phyloP scores from a whole-genome alignment of 768 basidiomycete genomes.

The Fibroporia radiculosa region DNA sequence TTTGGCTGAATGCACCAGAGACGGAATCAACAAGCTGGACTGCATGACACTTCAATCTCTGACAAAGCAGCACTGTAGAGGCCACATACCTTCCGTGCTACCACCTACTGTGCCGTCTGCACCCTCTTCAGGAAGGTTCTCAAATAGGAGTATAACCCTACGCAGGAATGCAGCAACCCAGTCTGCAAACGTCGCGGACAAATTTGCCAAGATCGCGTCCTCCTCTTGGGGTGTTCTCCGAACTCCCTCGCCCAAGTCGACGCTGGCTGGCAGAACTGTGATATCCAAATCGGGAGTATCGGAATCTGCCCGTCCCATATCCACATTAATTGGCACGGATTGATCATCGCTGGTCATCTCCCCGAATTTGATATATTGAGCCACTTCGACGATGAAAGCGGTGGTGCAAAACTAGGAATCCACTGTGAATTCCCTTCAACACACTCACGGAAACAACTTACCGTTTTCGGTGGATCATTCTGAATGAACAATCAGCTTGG shows the following conservation, averaged over 20 bases:
- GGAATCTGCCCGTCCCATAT: slow-evolving; percentile 10
- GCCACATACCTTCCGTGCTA: slow-evolving; percentile 48
- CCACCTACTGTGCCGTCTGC: slow-evolving; percentile 53
- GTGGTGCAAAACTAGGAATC: slow-evolving; percentile 59
- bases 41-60: slow-evolving; percentile 18
- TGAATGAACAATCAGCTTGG: slow-evolving; percentile 18
- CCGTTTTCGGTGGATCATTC: slow-evolving; percentile 79
- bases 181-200: slow-evolving; percentile 68
- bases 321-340: slow-evolving; percentile 12
- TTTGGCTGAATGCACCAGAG: slow-evolving; percentile 66
- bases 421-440: slow-evolving; percentile 5
- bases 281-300: slow-evolving; percentile 26
- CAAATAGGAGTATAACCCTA: slow-evolving; percentile 70
- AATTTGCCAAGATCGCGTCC: slow-evolving; percentile 61
- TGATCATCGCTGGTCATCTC: slow-evolving; percentile 39
- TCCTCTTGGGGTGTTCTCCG: slow-evolving; percentile 57
- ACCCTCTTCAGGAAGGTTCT: slow-evolving; percentile 83
- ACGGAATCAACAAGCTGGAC: slow-evolving; percentile 75
- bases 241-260: slow-evolving; percentile 30
- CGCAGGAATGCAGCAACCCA: slow-evolving; percentile 81
- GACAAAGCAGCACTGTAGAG: neutral
- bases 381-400: slow-evolving; percentile 64
- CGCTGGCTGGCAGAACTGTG: slow-evolving; percentile 26
- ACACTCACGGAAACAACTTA: slow-evolving; percentile 22
- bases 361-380: slow-evolving; percentile 68